Base-by-base conservation (phyloP, 495 filamentous ascomycete species). In the Glarea lozoyensis region DNA sequence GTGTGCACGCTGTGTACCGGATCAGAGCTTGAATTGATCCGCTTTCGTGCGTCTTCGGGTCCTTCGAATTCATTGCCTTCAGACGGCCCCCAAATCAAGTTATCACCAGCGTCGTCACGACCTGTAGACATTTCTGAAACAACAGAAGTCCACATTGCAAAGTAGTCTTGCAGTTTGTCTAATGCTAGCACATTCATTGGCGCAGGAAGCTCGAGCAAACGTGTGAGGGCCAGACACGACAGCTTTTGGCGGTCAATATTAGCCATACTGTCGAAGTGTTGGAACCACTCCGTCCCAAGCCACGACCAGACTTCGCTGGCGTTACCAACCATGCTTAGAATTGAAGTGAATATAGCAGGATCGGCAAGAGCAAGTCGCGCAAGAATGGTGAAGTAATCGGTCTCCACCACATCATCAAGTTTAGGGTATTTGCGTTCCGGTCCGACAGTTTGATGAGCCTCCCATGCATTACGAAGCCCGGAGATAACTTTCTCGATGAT, bases 241-340 rank as follows among this genome's bases (percentile, higher is more conserved):
- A 96, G 70, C 61, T 98, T 98, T 61, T 84, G 77, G 31, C 80
- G 72, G 23, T 72, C 77, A 3, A 75, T 66, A 58, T 87, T 78
- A 30, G 75, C 79, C 59, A 93, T 87, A 57, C 76, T 81, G 53
- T 92, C 85, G 52, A 93, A 86, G 52, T 89, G 82, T 25, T 63
- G 60, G 63, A 96, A 94, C 92, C 92, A 98, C 60, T 93, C 88
- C 0, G 72, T 67, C 30, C 86, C 61, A 21, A 97, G 67, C 88
- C 88, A 94, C 31, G 81, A 61, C 48, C 70, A 73, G 19, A 72
- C 65, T 25, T 79, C 70, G 2, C 69, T 61, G 13, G 62, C 36
- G 39, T 60, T 50, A 2, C 56, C 65, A 20, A 51, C 53, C 42
- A 34, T 59, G 50, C 55, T 51, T 16, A 86, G 58, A 36, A 81